Conservation (phyloP, 805 yeast genomes). For the Candida ortonii region DNA sequence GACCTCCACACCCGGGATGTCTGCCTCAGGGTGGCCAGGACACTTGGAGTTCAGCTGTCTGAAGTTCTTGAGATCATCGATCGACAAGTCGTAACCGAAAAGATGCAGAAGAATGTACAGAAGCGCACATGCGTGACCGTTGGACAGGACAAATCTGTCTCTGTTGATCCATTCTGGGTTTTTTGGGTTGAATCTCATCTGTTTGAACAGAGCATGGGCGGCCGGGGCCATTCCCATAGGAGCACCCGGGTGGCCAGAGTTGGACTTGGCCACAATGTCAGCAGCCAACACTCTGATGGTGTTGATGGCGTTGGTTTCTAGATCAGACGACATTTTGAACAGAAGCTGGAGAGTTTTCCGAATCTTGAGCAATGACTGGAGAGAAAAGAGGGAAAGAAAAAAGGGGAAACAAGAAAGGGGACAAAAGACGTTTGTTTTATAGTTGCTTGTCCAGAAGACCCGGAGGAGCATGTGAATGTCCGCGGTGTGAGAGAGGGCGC, state of each 20-base stretch:
- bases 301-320: constrained; percentile 74
- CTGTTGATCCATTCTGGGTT: constrained; percentile 92
- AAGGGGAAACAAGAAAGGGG: background rate
- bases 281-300: constrained; percentile 88
- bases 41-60: constrained; percentile 88
- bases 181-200: constrained; percentile 83
- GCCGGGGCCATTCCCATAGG: constrained; percentile 97
- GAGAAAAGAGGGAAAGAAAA: background rate
- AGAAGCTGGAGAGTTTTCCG: too few relatives aligned
- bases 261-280: constrained; percentile 82
- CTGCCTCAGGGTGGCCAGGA: constrained; percentile 97
- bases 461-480: too few relatives aligned
- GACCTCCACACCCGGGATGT: constrained; percentile 90
- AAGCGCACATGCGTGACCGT: constrained; percentile 95
- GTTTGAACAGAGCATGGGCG: constrained; percentile 82
- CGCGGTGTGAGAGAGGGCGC: too few relatives aligned
- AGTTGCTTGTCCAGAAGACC: too few relatives aligned
- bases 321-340: constrained; percentile 38
- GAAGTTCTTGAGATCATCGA: constrained; percentile 86
- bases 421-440: too few relatives aligned
- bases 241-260: constrained; percentile 99
- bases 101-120: constrained; percentile 82
- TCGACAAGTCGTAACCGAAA: constrained; percentile 73
- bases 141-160: constrained; percentile 91
- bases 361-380: too few relatives aligned